phyloP scores from a whole-genome alignment of 371 early-diverging fungal genomes.

The Circinella minor region DNA sequence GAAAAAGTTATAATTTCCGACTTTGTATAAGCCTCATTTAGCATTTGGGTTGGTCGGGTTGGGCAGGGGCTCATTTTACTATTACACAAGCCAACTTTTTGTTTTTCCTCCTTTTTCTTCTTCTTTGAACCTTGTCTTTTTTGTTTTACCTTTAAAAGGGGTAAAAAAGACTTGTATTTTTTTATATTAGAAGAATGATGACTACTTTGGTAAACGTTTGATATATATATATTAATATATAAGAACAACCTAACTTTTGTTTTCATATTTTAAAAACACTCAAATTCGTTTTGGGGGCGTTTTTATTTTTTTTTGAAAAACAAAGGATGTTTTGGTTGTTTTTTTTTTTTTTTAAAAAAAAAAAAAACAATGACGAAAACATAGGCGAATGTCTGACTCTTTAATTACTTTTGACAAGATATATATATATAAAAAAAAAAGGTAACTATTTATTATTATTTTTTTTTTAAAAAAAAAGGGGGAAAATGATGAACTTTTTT shows the following conservation, averaged over 20 bases:
- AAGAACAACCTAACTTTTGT: no score
- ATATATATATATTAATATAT: no score
- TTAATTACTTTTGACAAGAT: neutral
- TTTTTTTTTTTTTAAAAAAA: no score
- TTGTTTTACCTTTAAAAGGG: neutral
- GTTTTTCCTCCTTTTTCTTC: neutral
- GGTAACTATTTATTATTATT: no score
- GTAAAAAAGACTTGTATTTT: neutral
- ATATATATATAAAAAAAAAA: neutral
- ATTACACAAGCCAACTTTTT: neutral
- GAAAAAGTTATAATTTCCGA: no score
- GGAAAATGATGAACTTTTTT: neutral
- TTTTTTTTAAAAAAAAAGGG: neutral
- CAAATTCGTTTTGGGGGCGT: neutral
- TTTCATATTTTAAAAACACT: no score
- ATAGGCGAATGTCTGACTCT: conserved; percentile 4
- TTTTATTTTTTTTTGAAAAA: neutral
- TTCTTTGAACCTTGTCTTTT: neutral
- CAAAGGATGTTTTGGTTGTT: neutral
- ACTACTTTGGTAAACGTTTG: conserved; percentile 7
- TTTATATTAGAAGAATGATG: neutral
- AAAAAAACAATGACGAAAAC: conserved; percentile 1
- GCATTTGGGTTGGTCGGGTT: no score
- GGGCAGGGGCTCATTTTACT: no score
- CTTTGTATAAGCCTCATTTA: no score